Percentiles rank a stretch among this genome's conserved stretches.
These are phyloP conservation scores for Draba incana DNA, from an alignment of 345 rosid genomes.

Conservation along the genomic window DNA sequence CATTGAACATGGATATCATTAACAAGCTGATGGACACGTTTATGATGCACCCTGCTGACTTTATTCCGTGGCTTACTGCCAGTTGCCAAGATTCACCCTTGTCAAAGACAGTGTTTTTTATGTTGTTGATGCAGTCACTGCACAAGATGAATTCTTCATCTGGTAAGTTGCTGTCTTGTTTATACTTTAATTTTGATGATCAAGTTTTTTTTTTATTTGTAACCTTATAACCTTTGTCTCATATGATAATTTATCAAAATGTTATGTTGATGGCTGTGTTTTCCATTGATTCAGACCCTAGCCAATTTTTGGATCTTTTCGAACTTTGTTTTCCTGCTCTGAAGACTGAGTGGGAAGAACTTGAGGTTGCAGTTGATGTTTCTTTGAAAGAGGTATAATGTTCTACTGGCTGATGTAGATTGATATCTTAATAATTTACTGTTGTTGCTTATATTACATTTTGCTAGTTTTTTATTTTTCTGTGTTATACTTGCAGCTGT, in stretches of 20 bases:
- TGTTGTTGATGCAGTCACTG: slow-evolving; percentile 75
- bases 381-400: slow-evolving; percentile 57
- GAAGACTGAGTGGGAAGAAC: slow-evolving; percentile 71
- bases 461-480: slow-evolving; percentile 14
- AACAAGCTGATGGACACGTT: slow-evolving; percentile 61
- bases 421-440: slow-evolving; percentile 6
- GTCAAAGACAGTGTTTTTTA: slow-evolving; percentile 69
- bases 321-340: slow-evolving; percentile 72
- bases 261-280: slow-evolving; percentile 27
- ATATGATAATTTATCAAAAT: slow-evolving; percentile 20
- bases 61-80: slow-evolving; percentile 57
- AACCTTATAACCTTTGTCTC: slow-evolving; percentile 3
- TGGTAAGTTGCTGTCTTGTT: slow-evolving; percentile 34
- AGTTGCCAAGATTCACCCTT: slow-evolving; percentile 51
- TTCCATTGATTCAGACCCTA: slow-evolving; percentile 49
- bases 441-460: slow-evolving; percentile 10
- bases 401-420: slow-evolving; percentile 30
- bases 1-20: slow-evolving; percentile 63
- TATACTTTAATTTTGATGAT: slow-evolving; percentile 25
- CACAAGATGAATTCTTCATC: slow-evolving; percentile 34
- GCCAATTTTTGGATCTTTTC: slow-evolving; percentile 52
- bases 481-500: slow-evolving; percentile 49
- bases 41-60: slow-evolving; percentile 51
- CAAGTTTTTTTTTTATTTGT: neutral
- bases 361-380: slow-evolving; percentile 45